Evolutionary conservation across 345 rosid species (phyloP), one percentile per base, ranked within the genome.

Genomic region (Salix purpurea): DNA sequence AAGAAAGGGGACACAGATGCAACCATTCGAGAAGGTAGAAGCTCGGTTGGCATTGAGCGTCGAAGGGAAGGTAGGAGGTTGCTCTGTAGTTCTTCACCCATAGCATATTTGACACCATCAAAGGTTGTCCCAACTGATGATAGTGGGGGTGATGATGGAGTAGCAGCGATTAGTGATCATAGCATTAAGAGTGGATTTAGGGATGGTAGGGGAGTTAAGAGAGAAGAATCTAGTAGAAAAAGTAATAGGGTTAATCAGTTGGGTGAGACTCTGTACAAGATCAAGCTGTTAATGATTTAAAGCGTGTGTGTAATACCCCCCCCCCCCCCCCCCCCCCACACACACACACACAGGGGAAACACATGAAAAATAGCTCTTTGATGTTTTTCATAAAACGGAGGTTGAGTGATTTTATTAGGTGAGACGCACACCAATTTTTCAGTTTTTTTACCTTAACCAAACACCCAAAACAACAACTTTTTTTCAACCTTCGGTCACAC

Each of bases 191-290:
- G 92, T 72, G 89, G 86, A 74, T 66, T 70, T 74, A 79, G 83
- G 72, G 91, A 84, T 37, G 82, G 87, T 79, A 86, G 95, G 85
- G 88, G 93, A 78, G 79, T 89, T 64, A 90, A 74, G 87, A 88
- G 90, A 84, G 98, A 89, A 64, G 94, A 88, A 78, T 85, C 89
- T 50, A 83, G 85, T 72, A 75, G 84, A 81, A 91, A 83, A 81
- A 88, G 88, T 81, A 67, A 65, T 70, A 82, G 82, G 85, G 73
- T 40, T 81, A 91, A 83, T 72, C 60, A 72, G 74, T 37, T 80
- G 74, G 85, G 84, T 60, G 84, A 82, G 86, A 84, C 42, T 80
- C 75, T 78, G 73, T 54, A 58, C 77, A 73, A 65, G 85, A 74
- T 78, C 82, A 81, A 58, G 90, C 77, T 73, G 82, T 80, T 54